A percentile compares a stretch with the other conserved stretches of the same genome.
Conservation (phyloP, 129 eudicot genomes). For the Flaveria sonorensis region DNA sequence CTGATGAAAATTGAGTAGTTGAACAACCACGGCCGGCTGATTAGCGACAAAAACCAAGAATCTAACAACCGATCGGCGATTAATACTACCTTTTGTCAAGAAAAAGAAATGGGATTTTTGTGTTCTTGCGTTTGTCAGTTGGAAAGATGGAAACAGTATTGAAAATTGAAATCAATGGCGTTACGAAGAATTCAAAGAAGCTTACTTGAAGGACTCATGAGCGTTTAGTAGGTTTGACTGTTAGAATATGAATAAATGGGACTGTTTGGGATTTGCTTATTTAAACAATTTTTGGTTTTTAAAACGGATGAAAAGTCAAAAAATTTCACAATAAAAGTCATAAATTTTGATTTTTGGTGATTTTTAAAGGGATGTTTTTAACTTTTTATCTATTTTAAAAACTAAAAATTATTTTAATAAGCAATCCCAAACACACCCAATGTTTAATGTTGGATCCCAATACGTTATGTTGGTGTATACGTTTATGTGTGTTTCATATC, state of each 20-base stretch:
- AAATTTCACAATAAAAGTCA: too few relatives aligned
- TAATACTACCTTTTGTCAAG: constrained; percentile 7
- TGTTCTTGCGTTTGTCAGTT: constrained; percentile 11
- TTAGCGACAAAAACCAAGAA: constrained; percentile 26
- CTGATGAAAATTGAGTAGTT: constrained; percentile 32
- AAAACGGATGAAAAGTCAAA: too few relatives aligned
- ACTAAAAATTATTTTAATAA: too few relatives aligned
- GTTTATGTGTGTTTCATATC: neutral
- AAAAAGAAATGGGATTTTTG: constrained; percentile 23
- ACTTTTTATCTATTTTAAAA: too few relatives aligned
- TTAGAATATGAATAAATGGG: constrained; percentile 23
- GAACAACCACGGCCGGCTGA: constrained; percentile 43
- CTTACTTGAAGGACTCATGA: constrained; percentile 32
- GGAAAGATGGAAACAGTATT: constrained; percentile 6
- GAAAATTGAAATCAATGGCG: constrained; percentile 24
- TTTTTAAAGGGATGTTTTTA: too few relatives aligned
- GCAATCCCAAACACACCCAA: too few relatives aligned
- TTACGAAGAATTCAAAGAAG: constrained; percentile 29
- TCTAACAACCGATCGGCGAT: constrained; percentile 30
- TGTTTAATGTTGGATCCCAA: constrained; percentile 23
- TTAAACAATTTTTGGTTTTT: too few relatives aligned
- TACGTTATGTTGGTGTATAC: neutral
- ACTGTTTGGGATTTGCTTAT: too few relatives aligned
- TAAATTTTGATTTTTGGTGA: too few relatives aligned
- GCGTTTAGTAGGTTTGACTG: constrained; percentile 46